Percentiles rank a stretch among this genome's conserved stretches.
Conservation (phyloP, 441 rosid genomes). For the Brassica balearica region DNA sequence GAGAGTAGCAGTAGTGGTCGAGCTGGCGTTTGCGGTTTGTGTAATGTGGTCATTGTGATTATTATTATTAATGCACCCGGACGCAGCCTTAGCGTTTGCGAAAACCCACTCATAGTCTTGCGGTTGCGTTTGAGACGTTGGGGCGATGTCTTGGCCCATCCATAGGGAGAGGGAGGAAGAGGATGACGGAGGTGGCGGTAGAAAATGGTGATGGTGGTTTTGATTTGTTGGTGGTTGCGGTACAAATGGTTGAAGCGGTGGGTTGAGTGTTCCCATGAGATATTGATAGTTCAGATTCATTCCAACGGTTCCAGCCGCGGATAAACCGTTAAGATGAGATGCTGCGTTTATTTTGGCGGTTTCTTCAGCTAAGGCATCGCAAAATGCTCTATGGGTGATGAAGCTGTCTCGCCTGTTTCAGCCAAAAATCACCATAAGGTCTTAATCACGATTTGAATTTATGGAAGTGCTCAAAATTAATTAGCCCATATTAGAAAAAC, state of each 20-base stretch:
- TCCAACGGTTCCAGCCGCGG: conserved; percentile 40
- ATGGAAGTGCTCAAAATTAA: not conserved
- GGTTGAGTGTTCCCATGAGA: conserved; percentile 54
- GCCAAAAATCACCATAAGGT: conserved; percentile 20
- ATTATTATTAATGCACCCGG: conserved; percentile 30
- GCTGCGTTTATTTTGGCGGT: conserved; percentile 82
- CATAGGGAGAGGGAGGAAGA: conserved; percentile 62
- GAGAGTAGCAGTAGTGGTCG: conserved; percentile 39
- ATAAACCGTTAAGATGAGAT: conserved; percentile 49
- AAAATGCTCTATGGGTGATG: conserved; percentile 93
- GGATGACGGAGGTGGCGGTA: conserved; percentile 29
- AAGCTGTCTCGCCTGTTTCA: conserved; percentile 86
- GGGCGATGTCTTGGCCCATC: conserved; percentile 50
- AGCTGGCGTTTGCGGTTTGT: conserved; percentile 46
- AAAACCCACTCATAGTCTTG: conserved; percentile 61
- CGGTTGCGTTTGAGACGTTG: conserved; percentile 39
- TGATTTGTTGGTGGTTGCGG: conserved; percentile 45
- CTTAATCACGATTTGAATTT: not conserved
- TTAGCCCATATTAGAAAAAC: not conserved
- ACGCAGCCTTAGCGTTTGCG: conserved; percentile 49
- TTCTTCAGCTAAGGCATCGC: conserved; percentile 96
- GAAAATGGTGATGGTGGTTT: conserved; percentile 34
- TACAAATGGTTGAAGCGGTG: conserved; percentile 68
- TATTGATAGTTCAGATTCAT: conserved; percentile 52
- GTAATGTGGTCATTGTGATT: conserved; percentile 43